Evolutionary conservation across 495 filamentous ascomycete species (phyloP), one percentile per base, ranked within the genome.

Genomic region (Neurospora discreta): DNA sequence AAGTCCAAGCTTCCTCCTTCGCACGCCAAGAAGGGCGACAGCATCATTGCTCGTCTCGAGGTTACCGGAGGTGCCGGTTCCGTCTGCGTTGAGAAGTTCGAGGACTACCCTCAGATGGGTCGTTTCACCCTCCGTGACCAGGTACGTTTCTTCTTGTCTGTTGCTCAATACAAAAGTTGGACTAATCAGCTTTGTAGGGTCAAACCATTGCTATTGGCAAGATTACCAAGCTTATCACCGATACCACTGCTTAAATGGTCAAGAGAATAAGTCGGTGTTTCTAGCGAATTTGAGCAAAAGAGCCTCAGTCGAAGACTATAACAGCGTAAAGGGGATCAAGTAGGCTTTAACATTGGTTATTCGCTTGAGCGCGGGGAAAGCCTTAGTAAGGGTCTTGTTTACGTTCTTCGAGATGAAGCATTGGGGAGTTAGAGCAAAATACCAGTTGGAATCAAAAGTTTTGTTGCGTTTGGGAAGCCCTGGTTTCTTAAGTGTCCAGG

Each of bases 121-220:
- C 90, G 95, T 39, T 98, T 98, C 83, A 98, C 95, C 5, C 85
- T 99, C 71, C 87, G 95, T 84, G 95, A 98, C 78, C 93, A 97
- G 85, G 93, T 96, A 80, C 73, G 76, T 74, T 42, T 73, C 38
- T 73, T 42, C 71, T 39, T 39, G 1, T 33, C 39, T 39, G 39
- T 39, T 39, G 39, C 39, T 39, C 8, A 9, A 39, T 3, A 39
- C 3, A 9, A 68, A 52, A 23, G 20, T 1, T 69, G 71, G 71
- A 77, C 75, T 75, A 75, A 77, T 38, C 26, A 9, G 30, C 15
- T 69, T 39, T 39, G 72, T 72, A 94, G 92, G 94, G 94, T 70
- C 93, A 97, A 92, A 97, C 94, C 5, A 94, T 97, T 82, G 94
- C 94, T 52, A 97, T 97, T 81, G 94, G 94, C 79, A 97, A 97